Base-by-base conservation (phyloP, 768 basidiomycete genomes). In the Trametes villosa region DNA sequence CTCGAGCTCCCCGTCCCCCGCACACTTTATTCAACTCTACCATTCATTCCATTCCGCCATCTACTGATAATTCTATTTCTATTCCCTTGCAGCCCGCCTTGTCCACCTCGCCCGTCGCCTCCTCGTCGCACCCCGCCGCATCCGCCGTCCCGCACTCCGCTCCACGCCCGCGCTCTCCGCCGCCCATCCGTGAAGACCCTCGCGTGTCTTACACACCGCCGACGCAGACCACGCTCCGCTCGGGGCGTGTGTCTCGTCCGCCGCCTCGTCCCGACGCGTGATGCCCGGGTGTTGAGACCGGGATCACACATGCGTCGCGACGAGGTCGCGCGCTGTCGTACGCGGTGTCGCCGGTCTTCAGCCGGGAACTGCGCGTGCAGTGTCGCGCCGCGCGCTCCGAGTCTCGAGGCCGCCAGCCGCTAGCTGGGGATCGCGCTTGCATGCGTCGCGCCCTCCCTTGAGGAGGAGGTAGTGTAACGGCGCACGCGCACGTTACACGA, bases 1-100 rank as follows among this genome's bases (percentile, higher is more conserved):
- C 73, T 24, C 67, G 63, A 15, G 59, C 67, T 33, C 74, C 72
- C 29, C 71, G 67, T 60, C 74, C 75, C 18, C 74, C 67, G 52
- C 50, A 51, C 36, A 15, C 70, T 57, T 52, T 58, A 12, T 40
- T 15, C 12, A 27, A 53, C 27, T 18, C 42, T 44, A 44, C n/a
- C 22, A 22, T 20, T 22, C 9, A 6, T 44, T n/a, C n/a, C n/a
- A 6, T 22, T 20, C 12, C 42, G n/a, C 22, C 24, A 9, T 9
- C 20, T 22, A 20, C 22, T 11, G 18, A 53, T n/a, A 13, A 9
- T n/a, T 33, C 50, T 34, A 27, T 29, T 15, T n/a, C 40, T 17
- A 17, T 17, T 5, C 18, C 40, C 8, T 15, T 15, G 34, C 34
- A 8, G 8, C 9, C 15, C 34, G 34, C 34, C 40, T 41, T 17